Evolutionary conservation across 352 stramenopile species (phyloP), one percentile per base, ranked within the genome.

Genomic region (Blastocystis sp.): DNA sequence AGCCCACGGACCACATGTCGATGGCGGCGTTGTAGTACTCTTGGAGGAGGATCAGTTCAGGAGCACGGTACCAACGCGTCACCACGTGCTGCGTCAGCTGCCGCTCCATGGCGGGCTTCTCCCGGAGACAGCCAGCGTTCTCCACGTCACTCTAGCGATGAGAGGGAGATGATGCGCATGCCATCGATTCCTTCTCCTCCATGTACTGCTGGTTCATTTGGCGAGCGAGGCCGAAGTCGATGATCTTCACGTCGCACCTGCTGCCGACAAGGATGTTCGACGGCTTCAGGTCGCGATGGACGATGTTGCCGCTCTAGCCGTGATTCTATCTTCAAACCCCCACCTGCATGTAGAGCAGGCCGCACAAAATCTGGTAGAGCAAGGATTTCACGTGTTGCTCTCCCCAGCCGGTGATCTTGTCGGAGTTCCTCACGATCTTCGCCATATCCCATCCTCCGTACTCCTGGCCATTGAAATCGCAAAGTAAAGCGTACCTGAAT

Each of bases 71-170:
- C 94, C 94, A 98, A 7, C 95, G 92, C 11, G 94, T 98, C 2
- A 98, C 94, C 2, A 98, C 95, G 82, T 98, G 95, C 86, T 97
- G 94, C 45, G 95, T 98, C 40, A 98, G 91, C 89, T 97, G 94
- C 9, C 94, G 93, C 81, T 95, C 86, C 40, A 92, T 76, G 2
- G 23, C 38, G 28, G 61, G 43, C 41, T 65, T 74, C 48, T 56
- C 5, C 48, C 45, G 62, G 43, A 14, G 41, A 53, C 79, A 11
- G 52, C 56, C 78, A 5, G 74, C 38, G 59, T 43, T 62, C 41
- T 84, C 74, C 0, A 84, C 74, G 38, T 84, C 74, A 10, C 38
- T 67, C 74, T 84, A 21, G 9, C 0, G 62, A 2, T 70, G 21
- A 67, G 34, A 21, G 17, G 1, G 17, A 21, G 38, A 52, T 1